These are phyloP conservation scores for Vigna mungo DNA, from an alignment of 306 rosid species.

Conservation along the genomic window DNA sequence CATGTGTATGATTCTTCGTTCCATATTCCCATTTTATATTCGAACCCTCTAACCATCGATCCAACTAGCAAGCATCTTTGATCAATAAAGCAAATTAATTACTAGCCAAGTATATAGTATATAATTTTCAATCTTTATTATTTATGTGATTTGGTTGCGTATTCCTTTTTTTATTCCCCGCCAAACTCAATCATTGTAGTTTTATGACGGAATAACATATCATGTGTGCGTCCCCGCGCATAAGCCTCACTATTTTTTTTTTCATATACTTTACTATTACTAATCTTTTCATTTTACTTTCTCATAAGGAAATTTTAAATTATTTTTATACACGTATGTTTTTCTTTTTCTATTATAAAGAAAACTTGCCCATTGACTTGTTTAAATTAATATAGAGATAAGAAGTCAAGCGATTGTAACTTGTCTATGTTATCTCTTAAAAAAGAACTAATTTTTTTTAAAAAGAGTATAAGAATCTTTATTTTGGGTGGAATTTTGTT, in stretches of 20 bases:
- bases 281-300: neutral
- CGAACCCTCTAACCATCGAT: neutral
- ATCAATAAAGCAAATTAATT: neutral
- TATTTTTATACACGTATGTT: neutral
- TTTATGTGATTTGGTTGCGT: constrained; percentile 9
- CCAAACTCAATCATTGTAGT: constrained; percentile 24
- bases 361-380: too few species aligned
- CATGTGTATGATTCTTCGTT: neutral
- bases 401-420: too few species aligned
- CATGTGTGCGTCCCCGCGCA: neutral
- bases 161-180: constrained; percentile 38
- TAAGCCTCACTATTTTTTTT: neutral
- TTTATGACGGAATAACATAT: neutral
- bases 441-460: too few species aligned
- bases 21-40: neutral
- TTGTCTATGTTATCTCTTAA: too few species aligned
- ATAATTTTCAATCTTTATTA: neutral
- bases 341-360: too few species aligned
- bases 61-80: constrained; percentile 31
- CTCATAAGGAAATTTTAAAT: neutral
- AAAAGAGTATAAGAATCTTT: too few species aligned
- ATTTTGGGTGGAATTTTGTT: too few species aligned
- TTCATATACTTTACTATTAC: neutral
- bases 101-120: constrained; percentile 8
- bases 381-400: too few species aligned